A percentile compares a stretch with the other conserved stretches of the same genome.
phyloP scores from a whole-genome alignment of 192 early-diverging fungal species.

The Rhizoclosmatium sp. region DNA sequence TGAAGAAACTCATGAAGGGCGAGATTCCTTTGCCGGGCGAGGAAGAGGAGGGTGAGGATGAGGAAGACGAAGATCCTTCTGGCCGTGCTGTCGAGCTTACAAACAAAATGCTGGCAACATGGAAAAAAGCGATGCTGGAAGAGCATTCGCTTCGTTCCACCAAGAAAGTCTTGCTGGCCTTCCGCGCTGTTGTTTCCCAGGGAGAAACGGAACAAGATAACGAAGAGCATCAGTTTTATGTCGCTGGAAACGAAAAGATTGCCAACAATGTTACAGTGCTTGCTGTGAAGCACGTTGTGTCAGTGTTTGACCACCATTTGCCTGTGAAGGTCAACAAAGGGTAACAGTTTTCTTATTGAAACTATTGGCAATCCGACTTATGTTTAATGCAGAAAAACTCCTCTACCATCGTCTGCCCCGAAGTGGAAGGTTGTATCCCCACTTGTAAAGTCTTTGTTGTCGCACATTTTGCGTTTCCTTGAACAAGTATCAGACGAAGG shows the following conservation, averaged over 20 bases:
- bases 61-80: slow-evolving; percentile 38
- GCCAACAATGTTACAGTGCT: slow-evolving; percentile 86
- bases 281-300: slow-evolving; percentile 73
- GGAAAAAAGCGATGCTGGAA: slow-evolving; percentile 63
- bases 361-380: neutral
- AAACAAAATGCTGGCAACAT: slow-evolving; percentile 73
- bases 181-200: slow-evolving; percentile 58
- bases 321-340: slow-evolving; percentile 42
- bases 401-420: slow-evolving; percentile 45
- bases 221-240: slow-evolving; percentile 15
- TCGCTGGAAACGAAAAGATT: slow-evolving; percentile 56
- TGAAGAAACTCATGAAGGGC: slow-evolving; percentile 39
- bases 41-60: slow-evolving; percentile 51
- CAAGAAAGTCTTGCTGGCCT: slow-evolving; percentile 81
- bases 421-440: slow-evolving; percentile 81
- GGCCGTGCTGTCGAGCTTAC: slow-evolving; percentile 65
- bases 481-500: slow-evolving; percentile 82
- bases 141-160: slow-evolving; percentile 71
- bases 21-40: slow-evolving; percentile 37
- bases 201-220: slow-evolving; percentile 36
- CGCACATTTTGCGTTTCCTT: slow-evolving; percentile 77
- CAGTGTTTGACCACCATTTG: slow-evolving; percentile 75
- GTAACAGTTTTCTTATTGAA: neutral
- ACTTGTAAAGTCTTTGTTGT: slow-evolving; percentile 84
- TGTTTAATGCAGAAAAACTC: slow-evolving; percentile 41